Conservation (phyloP, 2,329 filamentous ascomycete genomes). For the Neospermospora avenae region DNA sequence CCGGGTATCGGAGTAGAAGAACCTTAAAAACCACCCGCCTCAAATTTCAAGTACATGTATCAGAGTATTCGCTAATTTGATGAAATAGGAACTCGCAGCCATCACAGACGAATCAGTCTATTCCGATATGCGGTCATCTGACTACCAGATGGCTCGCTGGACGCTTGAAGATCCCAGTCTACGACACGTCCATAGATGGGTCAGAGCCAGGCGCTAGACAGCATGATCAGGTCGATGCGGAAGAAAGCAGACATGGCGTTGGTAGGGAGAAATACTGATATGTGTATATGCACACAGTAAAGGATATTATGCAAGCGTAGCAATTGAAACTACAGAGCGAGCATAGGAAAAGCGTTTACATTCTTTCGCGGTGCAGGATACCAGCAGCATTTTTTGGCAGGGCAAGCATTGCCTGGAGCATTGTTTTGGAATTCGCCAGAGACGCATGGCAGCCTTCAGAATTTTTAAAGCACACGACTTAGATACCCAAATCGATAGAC, state of each 20-base stretch:
- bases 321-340: conserved; percentile 2
- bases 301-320: conserved; percentile 10
- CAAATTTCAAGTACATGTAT: not conserved
- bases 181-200: conserved; percentile 55
- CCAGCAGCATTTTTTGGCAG: conserved; percentile 3
- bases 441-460: not conserved
- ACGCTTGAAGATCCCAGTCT: conserved; percentile 59
- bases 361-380: conserved; percentile 18
- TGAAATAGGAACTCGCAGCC: conserved; percentile 50
- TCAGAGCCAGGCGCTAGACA: conserved; percentile 40
- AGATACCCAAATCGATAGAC: conserved; percentile 6
- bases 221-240: not conserved
- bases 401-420: conserved; percentile 22
- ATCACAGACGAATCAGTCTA: conserved; percentile 60
- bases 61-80: not conserved
- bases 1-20: not conserved
- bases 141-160: conserved; percentile 57
- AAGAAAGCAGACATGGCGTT: not conserved
- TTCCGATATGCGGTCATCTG: conserved; percentile 49
- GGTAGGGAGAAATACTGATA: not conserved
- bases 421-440: not conserved
- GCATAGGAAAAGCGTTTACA: conserved; percentile 21
- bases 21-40: not conserved
- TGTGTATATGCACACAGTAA: conserved; percentile 9
- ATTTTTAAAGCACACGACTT: conserved; percentile 14